These are phyloP conservation scores for Hyaloscypha finlandica DNA, from an alignment of 495 filamentous ascomycete species.

Conservation along the genomic window DNA sequence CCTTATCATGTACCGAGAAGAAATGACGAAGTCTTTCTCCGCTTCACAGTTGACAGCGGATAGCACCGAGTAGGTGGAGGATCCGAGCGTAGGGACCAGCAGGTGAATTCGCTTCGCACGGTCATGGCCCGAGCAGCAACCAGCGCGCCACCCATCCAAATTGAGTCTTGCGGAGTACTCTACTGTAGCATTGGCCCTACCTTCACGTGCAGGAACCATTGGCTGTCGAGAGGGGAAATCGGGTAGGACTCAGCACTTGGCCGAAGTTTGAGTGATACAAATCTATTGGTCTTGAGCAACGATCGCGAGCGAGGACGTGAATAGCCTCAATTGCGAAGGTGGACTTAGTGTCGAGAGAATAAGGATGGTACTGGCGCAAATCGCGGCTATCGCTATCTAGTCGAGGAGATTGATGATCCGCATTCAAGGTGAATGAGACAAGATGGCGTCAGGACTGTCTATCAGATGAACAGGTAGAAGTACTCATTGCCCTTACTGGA, in stretches of 20 bases:
- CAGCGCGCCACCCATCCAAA: not conserved
- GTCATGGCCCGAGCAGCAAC: not conserved
- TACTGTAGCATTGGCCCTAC: not conserved
- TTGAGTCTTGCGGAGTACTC: not conserved
- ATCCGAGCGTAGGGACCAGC: not conserved
- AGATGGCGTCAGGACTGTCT: not conserved
- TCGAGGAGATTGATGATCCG: not conserved
- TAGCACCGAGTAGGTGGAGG: not conserved
- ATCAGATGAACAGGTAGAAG: no score
- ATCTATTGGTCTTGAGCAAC: not conserved
- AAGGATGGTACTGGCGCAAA: not conserved
- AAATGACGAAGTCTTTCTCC: not conserved
- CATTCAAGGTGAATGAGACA: not conserved
- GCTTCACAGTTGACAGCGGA: not conserved
- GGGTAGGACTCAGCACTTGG: not conserved
- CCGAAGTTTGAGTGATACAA: not conserved
- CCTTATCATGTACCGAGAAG: not conserved
- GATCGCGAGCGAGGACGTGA: not conserved
- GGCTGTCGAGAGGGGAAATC: not conserved
- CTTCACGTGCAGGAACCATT: not conserved
- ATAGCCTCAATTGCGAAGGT: not conserved
- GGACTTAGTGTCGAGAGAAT: not conserved
- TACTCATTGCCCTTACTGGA: no score
- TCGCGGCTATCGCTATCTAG: no score
- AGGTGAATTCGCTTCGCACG: not conserved